These are phyloP conservation scores for Naegleria gruberi DNA, from an alignment of 208 protist genomes.

Conservation along the genomic window DNA sequence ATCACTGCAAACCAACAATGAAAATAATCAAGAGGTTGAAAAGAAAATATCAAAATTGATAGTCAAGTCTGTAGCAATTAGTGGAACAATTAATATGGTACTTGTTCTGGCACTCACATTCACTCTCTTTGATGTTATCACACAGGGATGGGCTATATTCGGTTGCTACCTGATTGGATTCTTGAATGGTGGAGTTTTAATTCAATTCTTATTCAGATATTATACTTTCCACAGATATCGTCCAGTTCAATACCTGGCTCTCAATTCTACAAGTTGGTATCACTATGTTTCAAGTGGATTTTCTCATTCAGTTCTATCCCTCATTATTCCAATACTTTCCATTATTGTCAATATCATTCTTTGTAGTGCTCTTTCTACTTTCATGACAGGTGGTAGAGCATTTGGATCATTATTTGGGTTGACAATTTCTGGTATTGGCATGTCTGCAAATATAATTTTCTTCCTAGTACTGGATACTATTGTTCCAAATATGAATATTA, in stretches of 20 bases:
- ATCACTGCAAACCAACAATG: not conserved
- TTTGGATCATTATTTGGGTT: not conserved
- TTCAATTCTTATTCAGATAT: constrained; percentile 81
- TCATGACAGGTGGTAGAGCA: constrained; percentile 30
- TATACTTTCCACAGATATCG: constrained; percentile 75
- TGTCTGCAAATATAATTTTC: constrained; percentile 82
- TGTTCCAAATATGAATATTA: no score
- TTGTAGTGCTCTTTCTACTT: constrained; percentile 51
- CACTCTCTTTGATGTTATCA: not conserved
- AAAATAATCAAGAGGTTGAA: not conserved
- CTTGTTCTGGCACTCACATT: not conserved
- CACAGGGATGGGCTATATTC: constrained; percentile 50
- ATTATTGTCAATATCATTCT: constrained; percentile 74
- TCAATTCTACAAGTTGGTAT: no score
- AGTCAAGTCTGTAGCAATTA: not conserved
- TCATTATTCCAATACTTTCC: constrained; percentile 82
- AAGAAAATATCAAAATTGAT: not conserved
- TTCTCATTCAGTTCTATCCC: constrained; percentile 66
- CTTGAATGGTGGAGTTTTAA: constrained; percentile 68
- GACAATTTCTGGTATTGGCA: constrained; percentile 75
- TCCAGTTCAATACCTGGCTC: constrained; percentile 2
- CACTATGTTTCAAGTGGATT: no score
- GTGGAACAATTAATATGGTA: not conserved
- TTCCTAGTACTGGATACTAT: no score
- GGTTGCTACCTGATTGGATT: constrained; percentile 58